Evolutionary conservation across 371 early-diverging fungal species (phyloP).

Genomic region (Rhizopus delemar): DNA sequence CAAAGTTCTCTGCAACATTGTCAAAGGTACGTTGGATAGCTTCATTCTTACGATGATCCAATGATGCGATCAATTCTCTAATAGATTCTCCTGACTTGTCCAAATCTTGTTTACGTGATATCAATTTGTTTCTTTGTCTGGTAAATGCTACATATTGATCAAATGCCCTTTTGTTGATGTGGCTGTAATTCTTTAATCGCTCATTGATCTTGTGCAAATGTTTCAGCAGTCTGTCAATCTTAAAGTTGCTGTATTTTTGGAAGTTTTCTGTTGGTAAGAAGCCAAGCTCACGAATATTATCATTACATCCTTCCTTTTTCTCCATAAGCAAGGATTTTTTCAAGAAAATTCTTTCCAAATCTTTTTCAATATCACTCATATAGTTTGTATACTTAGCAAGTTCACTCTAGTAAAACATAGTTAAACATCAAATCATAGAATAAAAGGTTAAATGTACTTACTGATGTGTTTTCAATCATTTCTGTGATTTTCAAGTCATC

Average conservation of each 20-base stretch:
- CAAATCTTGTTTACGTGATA: constrained; percentile 81
- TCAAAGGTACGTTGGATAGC: constrained; percentile 95
- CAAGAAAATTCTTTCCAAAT: constrained; percentile 75
- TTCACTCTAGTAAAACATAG: not conserved
- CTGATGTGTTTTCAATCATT: constrained; percentile 59
- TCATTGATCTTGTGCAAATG: constrained; percentile 84
- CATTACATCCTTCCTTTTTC: constrained; percentile 84
- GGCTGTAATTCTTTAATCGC: constrained; percentile 80
- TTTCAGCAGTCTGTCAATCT: constrained; percentile 64
- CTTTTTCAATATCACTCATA: constrained; percentile 58
- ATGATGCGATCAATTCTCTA: constrained; percentile 77
- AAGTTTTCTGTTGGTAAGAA: constrained; percentile 95
- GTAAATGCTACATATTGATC: constrained; percentile 95
- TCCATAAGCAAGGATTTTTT: constrained; percentile 75
- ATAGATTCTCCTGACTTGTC: constrained; percentile 85
- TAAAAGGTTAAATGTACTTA: constrained; percentile 16
- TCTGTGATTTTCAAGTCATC: constrained; percentile 37
- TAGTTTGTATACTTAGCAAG: not conserved
- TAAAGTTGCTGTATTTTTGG: constrained; percentile 61
- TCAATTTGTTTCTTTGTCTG: constrained; percentile 83
- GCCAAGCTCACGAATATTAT: constrained; percentile 92
- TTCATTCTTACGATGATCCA: constrained; percentile 96
- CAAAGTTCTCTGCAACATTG: constrained; percentile 87
- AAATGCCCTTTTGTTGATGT: constrained; percentile 97
- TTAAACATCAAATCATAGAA: not conserved